A percentile compares a stretch with the other conserved stretches of the same genome.
Evolutionary conservation across 169 alveolate genomes (phyloP).

Genomic region (Theileria parva): DNA sequence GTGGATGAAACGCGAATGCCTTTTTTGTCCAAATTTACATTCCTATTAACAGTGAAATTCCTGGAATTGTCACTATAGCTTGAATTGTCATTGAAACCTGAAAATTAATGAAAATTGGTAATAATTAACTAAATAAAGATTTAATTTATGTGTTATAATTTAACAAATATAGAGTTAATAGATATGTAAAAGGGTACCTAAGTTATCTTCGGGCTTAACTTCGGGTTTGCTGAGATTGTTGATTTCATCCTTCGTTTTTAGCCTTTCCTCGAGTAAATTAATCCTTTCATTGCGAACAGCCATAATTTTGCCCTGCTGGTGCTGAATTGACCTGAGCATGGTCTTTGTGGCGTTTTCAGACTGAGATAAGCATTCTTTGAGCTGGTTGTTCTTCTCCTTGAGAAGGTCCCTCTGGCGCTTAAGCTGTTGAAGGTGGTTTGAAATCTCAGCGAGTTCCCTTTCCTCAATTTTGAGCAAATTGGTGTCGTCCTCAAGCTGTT

Average conservation of each 20-base stretch:
- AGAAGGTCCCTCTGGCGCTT: constrained; percentile 27
- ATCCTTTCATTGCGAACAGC: constrained; percentile 24
- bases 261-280: constrained; percentile 45
- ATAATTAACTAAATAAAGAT: not conserved
- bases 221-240: not conserved
- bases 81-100: constrained; percentile 17
- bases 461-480: constrained; percentile 47
- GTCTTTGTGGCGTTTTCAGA: constrained; percentile 64
- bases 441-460: constrained; percentile 52
- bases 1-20: constrained; percentile 53
- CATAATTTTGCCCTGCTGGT: constrained; percentile 45
- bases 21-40: constrained; percentile 34
- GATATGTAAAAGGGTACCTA: not conserved
- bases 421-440: constrained; percentile 31
- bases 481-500: constrained; percentile 41
- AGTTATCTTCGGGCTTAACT: not conserved
- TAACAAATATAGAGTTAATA: not conserved
- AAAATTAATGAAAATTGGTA: not conserved
- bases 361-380: constrained; percentile 55
- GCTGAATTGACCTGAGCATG: constrained; percentile 53
- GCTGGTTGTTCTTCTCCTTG: constrained; percentile 38
- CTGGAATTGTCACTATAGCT: not conserved
- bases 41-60: constrained; percentile 18
- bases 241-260: constrained; percentile 11
- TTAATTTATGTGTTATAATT: not conserved